Conservation (phyloP, 345 rosid species). For the Garcia nutans region DNA sequence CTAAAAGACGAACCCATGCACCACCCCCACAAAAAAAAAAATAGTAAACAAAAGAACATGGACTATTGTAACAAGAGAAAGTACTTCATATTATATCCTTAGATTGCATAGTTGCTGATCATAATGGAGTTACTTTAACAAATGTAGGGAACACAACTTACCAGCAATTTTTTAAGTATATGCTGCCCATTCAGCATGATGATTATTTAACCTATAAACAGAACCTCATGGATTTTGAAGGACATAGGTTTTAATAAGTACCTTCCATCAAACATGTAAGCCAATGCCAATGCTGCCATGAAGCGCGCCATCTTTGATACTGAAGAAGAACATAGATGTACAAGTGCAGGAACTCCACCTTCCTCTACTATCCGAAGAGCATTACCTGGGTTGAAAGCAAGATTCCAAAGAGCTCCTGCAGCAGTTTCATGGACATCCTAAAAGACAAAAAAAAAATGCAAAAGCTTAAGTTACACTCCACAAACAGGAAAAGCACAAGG, state of each 20-base stretch:
- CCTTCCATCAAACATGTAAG: conserved; percentile 47
- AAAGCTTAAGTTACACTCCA: neutral
- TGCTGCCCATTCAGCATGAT: neutral
- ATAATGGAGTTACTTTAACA: neutral
- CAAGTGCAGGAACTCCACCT: conserved; percentile 41
- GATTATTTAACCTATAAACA: neutral
- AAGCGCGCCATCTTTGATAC: conserved; percentile 45
- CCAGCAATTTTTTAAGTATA: neutral
- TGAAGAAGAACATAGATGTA: conserved; percentile 41
- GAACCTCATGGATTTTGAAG: neutral
- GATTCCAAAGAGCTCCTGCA: conserved; percentile 52
- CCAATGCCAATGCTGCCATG: conserved; percentile 46
- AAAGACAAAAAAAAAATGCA: neutral
- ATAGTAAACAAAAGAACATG: neutral
- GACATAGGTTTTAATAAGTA: neutral
- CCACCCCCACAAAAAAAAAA: neutral
- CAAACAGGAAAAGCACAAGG: neutral
- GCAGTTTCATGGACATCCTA: conserved; percentile 57
- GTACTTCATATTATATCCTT: neutral
- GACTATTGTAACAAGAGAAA: neutral
- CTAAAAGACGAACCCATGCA: neutral
- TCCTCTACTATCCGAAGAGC: conserved; percentile 43
- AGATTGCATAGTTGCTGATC: neutral
- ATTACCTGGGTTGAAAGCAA: conserved; percentile 42
- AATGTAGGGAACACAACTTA: neutral